Evolutionary conservation across 1,284 basidiomycete genomes (phyloP), one percentile per base, ranked within the genome.

Genomic region (Trichosporon sp.): DNA sequence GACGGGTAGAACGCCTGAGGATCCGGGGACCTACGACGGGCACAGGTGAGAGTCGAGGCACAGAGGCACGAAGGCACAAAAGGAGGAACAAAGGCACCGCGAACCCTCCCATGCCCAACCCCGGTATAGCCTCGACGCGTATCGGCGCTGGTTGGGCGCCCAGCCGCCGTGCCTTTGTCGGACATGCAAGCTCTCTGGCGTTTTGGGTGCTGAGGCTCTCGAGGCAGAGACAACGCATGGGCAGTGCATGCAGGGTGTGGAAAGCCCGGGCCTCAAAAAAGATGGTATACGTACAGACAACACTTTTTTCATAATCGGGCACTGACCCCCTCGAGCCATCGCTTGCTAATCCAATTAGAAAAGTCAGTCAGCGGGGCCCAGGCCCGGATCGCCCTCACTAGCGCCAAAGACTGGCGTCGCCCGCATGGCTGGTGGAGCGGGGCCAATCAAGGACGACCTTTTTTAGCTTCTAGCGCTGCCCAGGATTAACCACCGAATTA

Each of bases 331-430:
- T 26, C 4, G 35, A 37, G 5, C 35, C 35, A 5, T 54, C 51
- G 51, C 8, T 54, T 54, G 51, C 51, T 54, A 54, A 54, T 54
- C 51, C 51, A 54, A 54, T 54, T 54, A 54, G 51, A 54, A 19
- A 26, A 54, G 7, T 26, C 2, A 6, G 51, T 54, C 8, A 16
- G 8, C 21, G 51, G 8, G 51, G 51, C 16, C 51, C 16, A 16
- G 51, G 51, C 51, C 51, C 51, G 40, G 26, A 51, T 51, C 16
- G 48, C 16, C 48, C 48, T 6, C 35, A 10, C 48, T 43, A 43
- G 40, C 40, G 40, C 10, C 4, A 4, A 16, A 4, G 40, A 11
- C 40, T 4, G 12, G 11, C 26, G 26, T 26, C 26, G 26, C 26
- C 26, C 26, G 26, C 26, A 26, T 26, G 26, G 26, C 8, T n/a